A percentile compares a stretch with the other conserved stretches of the same genome.
These are phyloP conservation scores for Coniochaeta prunicola DNA, from an alignment of 2,329 filamentous ascomycete genomes.

Conservation along the genomic window DNA sequence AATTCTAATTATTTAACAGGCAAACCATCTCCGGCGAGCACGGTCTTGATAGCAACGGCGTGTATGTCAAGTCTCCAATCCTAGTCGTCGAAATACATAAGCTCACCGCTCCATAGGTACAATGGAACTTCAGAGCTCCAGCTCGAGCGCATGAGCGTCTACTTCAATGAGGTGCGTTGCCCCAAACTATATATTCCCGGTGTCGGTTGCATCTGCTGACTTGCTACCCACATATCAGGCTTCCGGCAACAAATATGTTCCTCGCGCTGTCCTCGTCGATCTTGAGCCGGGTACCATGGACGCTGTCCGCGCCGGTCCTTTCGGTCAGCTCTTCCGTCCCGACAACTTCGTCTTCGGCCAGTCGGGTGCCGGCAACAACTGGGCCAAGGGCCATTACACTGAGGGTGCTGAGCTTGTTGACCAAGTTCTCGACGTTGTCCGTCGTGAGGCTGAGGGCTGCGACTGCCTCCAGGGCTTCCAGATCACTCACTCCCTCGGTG, in stretches of 20 bases:
- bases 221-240: slow-evolving; percentile 46
- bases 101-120: slow-evolving; percentile 56
- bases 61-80: slow-evolving; percentile 53
- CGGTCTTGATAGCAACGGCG: slow-evolving; percentile 93
- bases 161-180: slow-evolving; percentile 62
- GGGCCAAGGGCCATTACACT: slow-evolving; percentile 99
- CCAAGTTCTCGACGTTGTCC: slow-evolving; percentile 95
- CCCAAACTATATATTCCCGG: no score
- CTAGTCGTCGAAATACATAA: slow-evolving; percentile 3
- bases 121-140: slow-evolving; percentile 97
- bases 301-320: slow-evolving; percentile 94
- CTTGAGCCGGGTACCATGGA: slow-evolving; percentile 99
- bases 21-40: slow-evolving; percentile 85
- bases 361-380: slow-evolving; percentile 99
- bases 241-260: slow-evolving; percentile 97
- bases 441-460: slow-evolving; percentile 96
- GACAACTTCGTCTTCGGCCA: slow-evolving; percentile 99
- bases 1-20: slow-evolving; percentile 31
- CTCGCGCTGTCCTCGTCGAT: slow-evolving; percentile 98
- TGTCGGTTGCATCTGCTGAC: slow-evolving; percentile 7
- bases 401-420: slow-evolving; percentile 99
- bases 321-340: slow-evolving; percentile 98
- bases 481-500: slow-evolving; percentile 99
- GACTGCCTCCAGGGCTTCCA: slow-evolving; percentile 99
- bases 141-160: slow-evolving; percentile 99